Base-by-base conservation (phyloP, 176 grass and related monocot genomes). In the Aegilops longissima region DNA sequence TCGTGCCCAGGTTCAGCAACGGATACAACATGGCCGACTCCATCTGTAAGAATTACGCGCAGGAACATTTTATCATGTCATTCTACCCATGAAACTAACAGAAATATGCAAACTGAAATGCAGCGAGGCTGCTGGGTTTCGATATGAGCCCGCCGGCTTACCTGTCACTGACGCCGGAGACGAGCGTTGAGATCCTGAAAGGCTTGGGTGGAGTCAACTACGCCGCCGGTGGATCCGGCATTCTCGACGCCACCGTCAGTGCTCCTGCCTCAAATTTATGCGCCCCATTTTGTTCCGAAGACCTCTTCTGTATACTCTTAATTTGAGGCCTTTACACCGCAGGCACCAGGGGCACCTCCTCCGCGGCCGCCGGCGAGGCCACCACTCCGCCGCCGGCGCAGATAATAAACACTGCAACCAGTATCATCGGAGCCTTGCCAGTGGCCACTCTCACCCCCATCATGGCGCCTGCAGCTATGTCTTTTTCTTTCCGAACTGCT, bases 1-100 rank as follows among this genome's bases (percentile, higher is more conserved):
- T 77, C 2, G 71, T 36, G 23, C 31, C 93, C 38, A 92, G 93
- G 74, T 92, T 88, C 93, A 95, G 93, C 90, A 90, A 94, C 36
- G 93, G 90, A 12, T 92, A 94, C 81, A 95, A 95, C 73, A 68
- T 84, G 79, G 82, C 87, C 20, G 87, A 95, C 64, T 90, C 80
- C 69, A 40, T 95, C 25, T 82, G 89, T 85, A 54, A 33, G 86
- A 13, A 21, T 1, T 52, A 18, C 49, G 14, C 49, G 49, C 49
- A 17, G 16, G 14, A 5, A 17, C 16, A 6, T 17, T 16, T 51
- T 51, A 51, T 2, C 47, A 0, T 5, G 47, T 17, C 13, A 5
- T 51, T 51, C 1, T 2, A 16, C 47, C 1, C 47, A 51, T 51
- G 35, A 82, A 73, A 23, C 70, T 73, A n/a, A 73, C 39, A 40